These are phyloP conservation scores for Hypoxylon sp. DNA, from an alignment of 2,329 filamentous ascomycete genomes.

Conservation along the genomic window DNA sequence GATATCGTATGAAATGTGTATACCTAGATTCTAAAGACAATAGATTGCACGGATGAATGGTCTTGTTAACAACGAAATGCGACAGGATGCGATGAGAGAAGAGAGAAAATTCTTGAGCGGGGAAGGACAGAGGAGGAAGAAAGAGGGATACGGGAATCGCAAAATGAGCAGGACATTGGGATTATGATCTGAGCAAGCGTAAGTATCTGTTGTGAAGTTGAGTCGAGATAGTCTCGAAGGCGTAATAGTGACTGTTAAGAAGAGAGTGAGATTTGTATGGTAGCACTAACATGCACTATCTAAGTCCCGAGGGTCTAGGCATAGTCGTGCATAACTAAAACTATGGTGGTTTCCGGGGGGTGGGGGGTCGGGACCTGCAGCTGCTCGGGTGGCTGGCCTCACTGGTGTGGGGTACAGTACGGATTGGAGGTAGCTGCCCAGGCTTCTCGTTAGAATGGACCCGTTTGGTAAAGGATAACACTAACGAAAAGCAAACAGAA, in stretches of 20 bases:
- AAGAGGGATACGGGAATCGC: background rate
- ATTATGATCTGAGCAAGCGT: constrained; percentile 10
- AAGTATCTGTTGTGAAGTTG: constrained; percentile 42
- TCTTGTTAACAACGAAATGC: background rate
- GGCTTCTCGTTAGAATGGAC: constrained; percentile 33
- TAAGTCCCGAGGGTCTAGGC: constrained; percentile 44
- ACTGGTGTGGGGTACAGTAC: constrained; percentile 11
- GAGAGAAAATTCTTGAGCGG: constrained; percentile 9
- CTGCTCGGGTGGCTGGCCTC: constrained; percentile 23
- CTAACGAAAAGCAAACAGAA: constrained; percentile 47
- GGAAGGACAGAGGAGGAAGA: constrained; percentile 1
- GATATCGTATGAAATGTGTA: background rate
- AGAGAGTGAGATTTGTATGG: background rate
- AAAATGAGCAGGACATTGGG: background rate
- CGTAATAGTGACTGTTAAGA: constrained; percentile 39
- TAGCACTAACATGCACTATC: constrained; percentile 47
- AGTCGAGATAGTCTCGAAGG: constrained; percentile 22
- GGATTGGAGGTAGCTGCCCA: constrained; percentile 11
- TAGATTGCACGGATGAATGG: background rate
- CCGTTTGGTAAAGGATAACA: constrained; percentile 37
- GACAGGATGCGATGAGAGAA: background rate
- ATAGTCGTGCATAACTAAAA: constrained; percentile 23
- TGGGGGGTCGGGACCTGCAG: constrained; percentile 13
- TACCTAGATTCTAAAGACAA: background rate
- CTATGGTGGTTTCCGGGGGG: constrained; percentile 23